A percentile compares a stretch with the other conserved stretches of the same genome.
Conservation (phyloP, 257 asterid genomes). For the Solanum corneliomulleri region DNA sequence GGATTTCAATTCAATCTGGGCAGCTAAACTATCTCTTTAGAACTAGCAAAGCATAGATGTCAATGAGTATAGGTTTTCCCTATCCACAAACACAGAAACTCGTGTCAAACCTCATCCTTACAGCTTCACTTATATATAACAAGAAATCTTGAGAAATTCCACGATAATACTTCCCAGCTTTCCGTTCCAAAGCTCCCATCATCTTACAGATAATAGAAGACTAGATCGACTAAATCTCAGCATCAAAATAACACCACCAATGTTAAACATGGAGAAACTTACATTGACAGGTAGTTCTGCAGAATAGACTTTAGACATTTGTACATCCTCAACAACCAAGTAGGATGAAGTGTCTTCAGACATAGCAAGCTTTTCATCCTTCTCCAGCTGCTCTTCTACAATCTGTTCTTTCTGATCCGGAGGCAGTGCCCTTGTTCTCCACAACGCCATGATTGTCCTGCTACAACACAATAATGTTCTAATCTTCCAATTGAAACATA, state of each 20-base stretch:
- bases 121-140: neutral
- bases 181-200: neutral
- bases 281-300: conserved; percentile 55
- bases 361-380: conserved; percentile 30
- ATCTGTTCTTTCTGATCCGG: conserved; percentile 46
- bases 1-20: neutral
- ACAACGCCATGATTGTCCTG: conserved; percentile 79
- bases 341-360: conserved; percentile 37
- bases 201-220: neutral
- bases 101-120: neutral
- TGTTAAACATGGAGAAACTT: conserved; percentile 9
- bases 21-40: neutral
- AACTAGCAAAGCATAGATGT: neutral
- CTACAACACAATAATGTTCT: neutral
- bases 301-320: conserved; percentile 49
- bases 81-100: neutral
- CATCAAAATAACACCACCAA: neutral
- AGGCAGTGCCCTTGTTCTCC: conserved; percentile 65
- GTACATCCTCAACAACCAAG: conserved; percentile 45
- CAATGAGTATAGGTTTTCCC: neutral
- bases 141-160: neutral
- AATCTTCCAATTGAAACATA: neutral
- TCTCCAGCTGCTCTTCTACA: conserved; percentile 43
- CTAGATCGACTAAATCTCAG: neutral
- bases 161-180: neutral